Percentiles rank a stretch among this genome's conserved stretches.
Conservation (phyloP, 2,329 filamentous ascomycete species). For the Sclerotiophoma versabilis region DNA sequence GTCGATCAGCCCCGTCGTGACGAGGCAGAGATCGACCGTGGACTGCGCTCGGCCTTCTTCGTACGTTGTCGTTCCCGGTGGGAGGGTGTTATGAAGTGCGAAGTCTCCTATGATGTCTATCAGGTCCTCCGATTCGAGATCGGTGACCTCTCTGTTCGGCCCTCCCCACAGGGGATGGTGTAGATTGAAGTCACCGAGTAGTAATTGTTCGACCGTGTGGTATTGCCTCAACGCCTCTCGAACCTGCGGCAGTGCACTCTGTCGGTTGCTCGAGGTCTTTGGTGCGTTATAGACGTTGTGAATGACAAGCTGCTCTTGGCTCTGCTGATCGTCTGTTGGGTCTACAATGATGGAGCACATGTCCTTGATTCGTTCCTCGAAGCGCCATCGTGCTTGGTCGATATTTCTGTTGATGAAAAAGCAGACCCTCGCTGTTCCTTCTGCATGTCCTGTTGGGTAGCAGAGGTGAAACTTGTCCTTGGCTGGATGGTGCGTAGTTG, state of each 20-base stretch:
- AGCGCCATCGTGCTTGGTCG: conserved; percentile 20
- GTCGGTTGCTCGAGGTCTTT: too few relatives aligned
- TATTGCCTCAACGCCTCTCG: neutral
- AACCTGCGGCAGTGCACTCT: neutral
- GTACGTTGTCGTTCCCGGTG: conserved; percentile 12
- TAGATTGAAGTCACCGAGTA: too few relatives aligned
- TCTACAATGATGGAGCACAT: conserved; percentile 22
- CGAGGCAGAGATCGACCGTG: conserved; percentile 20
- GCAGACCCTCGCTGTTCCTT: conserved; percentile 25
- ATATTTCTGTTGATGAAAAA: conserved; percentile 36
- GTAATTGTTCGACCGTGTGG: neutral
- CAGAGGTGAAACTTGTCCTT: conserved; percentile 26
- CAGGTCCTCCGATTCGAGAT: conserved; percentile 16
- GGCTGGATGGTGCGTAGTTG: conserved; percentile 32
- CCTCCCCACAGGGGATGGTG: conserved; percentile 15
- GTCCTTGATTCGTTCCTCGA: conserved; percentile 23
- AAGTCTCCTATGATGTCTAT: conserved; percentile 20
- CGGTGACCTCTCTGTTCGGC: conserved; percentile 3
- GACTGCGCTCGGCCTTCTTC: conserved; percentile 7
- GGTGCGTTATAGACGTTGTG: neutral
- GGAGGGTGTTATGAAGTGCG: conserved; percentile 10
- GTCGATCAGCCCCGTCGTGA: conserved; percentile 1
- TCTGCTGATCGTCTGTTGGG: neutral
- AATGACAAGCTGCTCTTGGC: neutral
- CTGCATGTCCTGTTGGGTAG: conserved; percentile 14